Evolutionary conservation across 1,284 basidiomycete species (phyloP), one percentile per base, ranked within the genome.

Genomic region (Pascua sp.): DNA sequence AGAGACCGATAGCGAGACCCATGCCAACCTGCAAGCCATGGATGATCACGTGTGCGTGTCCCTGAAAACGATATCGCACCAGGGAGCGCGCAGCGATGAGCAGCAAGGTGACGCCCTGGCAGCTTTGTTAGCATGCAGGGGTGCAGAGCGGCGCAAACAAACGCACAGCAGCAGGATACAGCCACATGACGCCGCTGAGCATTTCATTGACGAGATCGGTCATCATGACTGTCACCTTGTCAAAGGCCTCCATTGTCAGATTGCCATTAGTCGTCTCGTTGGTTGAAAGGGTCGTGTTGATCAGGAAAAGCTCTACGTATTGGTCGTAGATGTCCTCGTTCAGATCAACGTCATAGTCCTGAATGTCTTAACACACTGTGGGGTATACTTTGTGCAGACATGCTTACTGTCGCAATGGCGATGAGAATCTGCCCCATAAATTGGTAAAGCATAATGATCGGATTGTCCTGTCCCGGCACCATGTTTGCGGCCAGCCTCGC

Each of bases 121-220:
- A 4, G 37, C 24, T 3, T 32, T 32, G 18, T 49, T 38, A 36
- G 38, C 32, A 36, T n/a, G n/a, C 17, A 49, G 5, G 11, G 3
- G 24, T 32, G 24, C 24, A 7, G 7, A 7, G 24, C 24, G 16
- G 11, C 37, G n/a, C 15, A 18, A 39, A 10, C 43, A 11, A 18
- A 55, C 62, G 49, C 16, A 68, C 68, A 7, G 69, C 65, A 5
- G 62, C 57, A 11, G 69, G 69, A 41, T 67, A 67, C 8, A 71
- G 49, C 69, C 69, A 71, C 38, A 68, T 42, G 8, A 62, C 57
- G 7, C 69, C 69, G 8, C 55, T 61, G 40, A 66, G 53, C 2
- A 59, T 54, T 1, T 57, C 47, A 15, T 63, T 50, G 36, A 64
- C 48, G 12, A 63, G 60, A 9, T 59, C 55, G 8, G 24, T 41